Conservation (phyloP, 2,329 filamentous ascomycete genomes). For the Colletotrichum lindemuthianum region DNA sequence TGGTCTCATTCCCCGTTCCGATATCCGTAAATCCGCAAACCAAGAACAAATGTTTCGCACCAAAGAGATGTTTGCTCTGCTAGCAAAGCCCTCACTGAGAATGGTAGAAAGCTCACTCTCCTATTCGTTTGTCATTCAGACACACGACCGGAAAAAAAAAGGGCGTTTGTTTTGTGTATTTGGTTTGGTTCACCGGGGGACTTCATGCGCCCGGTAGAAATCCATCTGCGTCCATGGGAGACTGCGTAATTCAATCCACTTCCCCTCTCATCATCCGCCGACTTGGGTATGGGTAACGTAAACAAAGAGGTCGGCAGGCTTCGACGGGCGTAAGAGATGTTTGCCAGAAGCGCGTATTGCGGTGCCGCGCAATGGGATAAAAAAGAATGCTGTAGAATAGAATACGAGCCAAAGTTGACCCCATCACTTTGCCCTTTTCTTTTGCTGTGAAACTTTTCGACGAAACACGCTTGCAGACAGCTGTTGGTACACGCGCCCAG, state of each 20-base stretch:
- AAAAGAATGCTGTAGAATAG: slow-evolving; percentile 31
- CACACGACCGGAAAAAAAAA: background rate
- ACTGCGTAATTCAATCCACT: slow-evolving; percentile 31
- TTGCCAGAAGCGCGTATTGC: slow-evolving; percentile 21
- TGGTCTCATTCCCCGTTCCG: slow-evolving; percentile 33
- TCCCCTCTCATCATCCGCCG: slow-evolving; percentile 30
- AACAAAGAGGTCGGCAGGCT: slow-evolving; percentile 24
- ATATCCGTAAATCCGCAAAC: slow-evolving; percentile 17
- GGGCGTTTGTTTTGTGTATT: slow-evolving; percentile 5
- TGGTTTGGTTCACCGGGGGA: background rate
- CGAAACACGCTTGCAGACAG: slow-evolving; percentile 32
- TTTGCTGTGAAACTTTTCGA: slow-evolving; percentile 8
- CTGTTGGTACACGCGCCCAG: slow-evolving; percentile 30
- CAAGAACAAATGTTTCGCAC: slow-evolving; percentile 17
- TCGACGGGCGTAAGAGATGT: slow-evolving; percentile 24
- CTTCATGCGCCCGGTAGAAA: slow-evolving; percentile 3
- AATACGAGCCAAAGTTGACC: slow-evolving; percentile 33
- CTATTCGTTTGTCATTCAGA: slow-evolving; percentile 1
- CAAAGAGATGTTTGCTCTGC: slow-evolving; percentile 23
- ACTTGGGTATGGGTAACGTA: slow-evolving; percentile 34
- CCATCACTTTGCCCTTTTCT: slow-evolving; percentile 29
- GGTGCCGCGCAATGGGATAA: slow-evolving; percentile 4
- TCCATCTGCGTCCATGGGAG: slow-evolving; percentile 32
- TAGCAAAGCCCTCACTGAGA: slow-evolving; percentile 23
- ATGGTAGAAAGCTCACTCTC: slow-evolving; percentile 11